phyloP scores from a whole-genome alignment of 192 early-diverging fungal genomes.

The Fimicolochytrium jonesii region DNA sequence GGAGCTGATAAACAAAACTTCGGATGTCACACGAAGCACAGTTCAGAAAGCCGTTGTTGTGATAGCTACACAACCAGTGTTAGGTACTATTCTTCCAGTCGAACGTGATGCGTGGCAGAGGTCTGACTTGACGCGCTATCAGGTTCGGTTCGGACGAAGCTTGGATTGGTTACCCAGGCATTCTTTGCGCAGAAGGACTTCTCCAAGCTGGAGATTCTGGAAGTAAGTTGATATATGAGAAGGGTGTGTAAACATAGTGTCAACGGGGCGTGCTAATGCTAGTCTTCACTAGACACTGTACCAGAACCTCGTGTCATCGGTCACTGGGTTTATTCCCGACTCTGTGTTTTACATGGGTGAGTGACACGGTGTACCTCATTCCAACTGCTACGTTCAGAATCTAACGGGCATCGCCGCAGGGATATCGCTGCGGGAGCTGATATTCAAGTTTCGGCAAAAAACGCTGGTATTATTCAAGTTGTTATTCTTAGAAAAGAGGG shows the following conservation, averaged over 20 bases:
- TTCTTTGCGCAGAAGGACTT: slow-evolving; percentile 79
- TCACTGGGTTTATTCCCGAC: slow-evolving; percentile 57
- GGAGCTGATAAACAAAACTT: slow-evolving; percentile 65
- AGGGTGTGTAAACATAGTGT: slow-evolving; percentile 13
- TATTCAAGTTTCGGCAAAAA: slow-evolving; percentile 71
- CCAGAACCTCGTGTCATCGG: slow-evolving; percentile 49
- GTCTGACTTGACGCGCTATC: slow-evolving; percentile 8
- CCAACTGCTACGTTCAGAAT: neutral
- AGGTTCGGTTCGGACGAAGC: slow-evolving; percentile 65
- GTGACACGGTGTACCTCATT: neutral
- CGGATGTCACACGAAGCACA: slow-evolving; percentile 72
- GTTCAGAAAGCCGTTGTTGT: slow-evolving; percentile 82
- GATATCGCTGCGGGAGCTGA: slow-evolving; percentile 64
- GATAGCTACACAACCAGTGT: slow-evolving; percentile 53
- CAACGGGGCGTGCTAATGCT: neutral
- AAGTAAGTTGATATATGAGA: slow-evolving; percentile 21
- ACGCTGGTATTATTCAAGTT: slow-evolving; percentile 72
- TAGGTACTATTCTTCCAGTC: slow-evolving; percentile 13
- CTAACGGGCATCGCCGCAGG: slow-evolving; percentile 32
- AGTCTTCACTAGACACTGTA: slow-evolving; percentile 62
- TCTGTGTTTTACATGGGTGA: slow-evolving; percentile 68
- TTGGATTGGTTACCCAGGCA: slow-evolving; percentile 72
- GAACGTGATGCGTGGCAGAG: neutral
- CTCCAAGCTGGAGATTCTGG: slow-evolving; percentile 70
- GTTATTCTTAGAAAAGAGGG: slow-evolving; percentile 69